A percentile compares a stretch with the other conserved stretches of the same genome.
Evolutionary conservation across 2,329 filamentous ascomycete species (phyloP).

Genomic region (Ceratocystis harringtonii): DNA sequence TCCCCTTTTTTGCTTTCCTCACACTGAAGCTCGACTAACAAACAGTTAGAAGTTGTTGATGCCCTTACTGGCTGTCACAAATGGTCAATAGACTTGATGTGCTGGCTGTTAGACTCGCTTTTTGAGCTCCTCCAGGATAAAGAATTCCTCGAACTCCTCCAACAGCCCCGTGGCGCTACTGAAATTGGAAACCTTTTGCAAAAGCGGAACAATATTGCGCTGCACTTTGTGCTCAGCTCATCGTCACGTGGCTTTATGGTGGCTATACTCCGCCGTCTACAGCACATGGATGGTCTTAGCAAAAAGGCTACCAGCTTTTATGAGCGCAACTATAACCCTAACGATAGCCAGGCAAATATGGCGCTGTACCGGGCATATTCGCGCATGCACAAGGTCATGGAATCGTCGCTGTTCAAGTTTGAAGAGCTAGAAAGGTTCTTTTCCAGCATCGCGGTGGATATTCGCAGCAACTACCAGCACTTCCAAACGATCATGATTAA

Average conservation of each 20-base stretch:
- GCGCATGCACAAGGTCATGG: constrained; percentile 37
- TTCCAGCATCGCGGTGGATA: constrained; percentile 32
- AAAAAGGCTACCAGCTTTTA: constrained; percentile 37
- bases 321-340: constrained; percentile 28
- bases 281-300: constrained; percentile 38
- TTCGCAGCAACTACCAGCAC: constrained; percentile 30
- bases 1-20: not conserved
- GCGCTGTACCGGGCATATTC: constrained; percentile 43
- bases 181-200: constrained; percentile 36
- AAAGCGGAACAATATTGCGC: constrained; percentile 39
- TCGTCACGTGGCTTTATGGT: constrained; percentile 58
- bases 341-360: constrained; percentile 31
- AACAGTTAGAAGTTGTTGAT: constrained; percentile 48
- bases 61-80: constrained; percentile 58
- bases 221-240: constrained; percentile 56
- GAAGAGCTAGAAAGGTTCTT: constrained; percentile 49
- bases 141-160: constrained; percentile 37
- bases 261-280: constrained; percentile 49
- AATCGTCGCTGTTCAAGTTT: constrained; percentile 40
- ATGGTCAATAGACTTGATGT: constrained; percentile 61
- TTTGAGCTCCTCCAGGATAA: constrained; percentile 40
- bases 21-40: not conserved
- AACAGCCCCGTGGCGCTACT: constrained; percentile 27
- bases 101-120: constrained; percentile 45
- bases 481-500: constrained; percentile 10